Evolutionary conservation across 345 rosid genomes (phyloP).

Genomic region (Firmiana major): DNA sequence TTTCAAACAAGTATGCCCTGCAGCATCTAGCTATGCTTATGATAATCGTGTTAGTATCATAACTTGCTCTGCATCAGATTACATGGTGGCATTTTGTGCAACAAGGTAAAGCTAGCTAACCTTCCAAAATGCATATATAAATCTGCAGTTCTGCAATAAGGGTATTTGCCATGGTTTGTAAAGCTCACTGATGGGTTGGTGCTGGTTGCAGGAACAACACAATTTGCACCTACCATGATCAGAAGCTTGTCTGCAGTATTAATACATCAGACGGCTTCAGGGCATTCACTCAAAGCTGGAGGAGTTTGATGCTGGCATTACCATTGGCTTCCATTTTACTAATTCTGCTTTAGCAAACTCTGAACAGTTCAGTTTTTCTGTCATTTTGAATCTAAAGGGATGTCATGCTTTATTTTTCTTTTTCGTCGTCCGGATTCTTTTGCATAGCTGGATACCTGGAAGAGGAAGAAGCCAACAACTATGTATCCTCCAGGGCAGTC

Average conservation of each 20-base stretch:
- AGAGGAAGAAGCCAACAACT: neutral
- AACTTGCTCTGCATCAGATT: slow-evolving; percentile 48
- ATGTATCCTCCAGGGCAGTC: neutral
- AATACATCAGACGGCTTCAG: slow-evolving; percentile 19
- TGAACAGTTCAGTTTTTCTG: neutral
- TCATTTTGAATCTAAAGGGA: neutral
- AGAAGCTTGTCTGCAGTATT: slow-evolving; percentile 27
- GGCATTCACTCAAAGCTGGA: slow-evolving; percentile 24
- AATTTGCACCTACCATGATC: slow-evolving; percentile 33
- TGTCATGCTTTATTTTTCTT: neutral
- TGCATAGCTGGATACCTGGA: neutral
- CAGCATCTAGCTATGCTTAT: slow-evolving; percentile 55
- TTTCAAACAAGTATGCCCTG: slow-evolving; percentile 60
- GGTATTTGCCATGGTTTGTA: neutral
- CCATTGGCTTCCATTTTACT: slow-evolving; percentile 16
- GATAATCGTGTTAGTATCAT: slow-evolving; percentile 46
- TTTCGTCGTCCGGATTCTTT: neutral
- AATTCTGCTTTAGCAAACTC: slow-evolving; percentile 15
- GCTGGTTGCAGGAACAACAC: slow-evolving; percentile 33
- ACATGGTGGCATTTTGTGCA: slow-evolving; percentile 50
- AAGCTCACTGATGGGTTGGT: neutral
- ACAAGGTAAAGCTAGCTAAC: slow-evolving; percentile 34
- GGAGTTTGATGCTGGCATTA: slow-evolving; percentile 26
- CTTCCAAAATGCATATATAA: neutral
- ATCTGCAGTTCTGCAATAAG: neutral